Evolutionary conservation across 2,329 filamentous ascomycete genomes (phyloP).

Genomic region (Acephala macrosclerotiorum): DNA sequence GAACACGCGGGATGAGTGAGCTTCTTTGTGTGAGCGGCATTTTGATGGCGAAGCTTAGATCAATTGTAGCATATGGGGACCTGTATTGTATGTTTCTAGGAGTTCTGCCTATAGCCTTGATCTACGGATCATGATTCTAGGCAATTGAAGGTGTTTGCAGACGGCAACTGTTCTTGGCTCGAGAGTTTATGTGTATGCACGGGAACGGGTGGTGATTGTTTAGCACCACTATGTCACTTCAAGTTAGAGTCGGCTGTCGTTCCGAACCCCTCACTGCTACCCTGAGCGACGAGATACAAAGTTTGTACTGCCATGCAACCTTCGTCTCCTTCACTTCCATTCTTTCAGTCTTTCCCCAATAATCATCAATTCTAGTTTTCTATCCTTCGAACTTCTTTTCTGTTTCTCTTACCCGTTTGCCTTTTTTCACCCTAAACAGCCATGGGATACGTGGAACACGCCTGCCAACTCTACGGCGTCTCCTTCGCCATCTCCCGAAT

Average conservation of each 20-base stretch:
- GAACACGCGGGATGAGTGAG: conserved; percentile 74
- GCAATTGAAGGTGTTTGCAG: background rate
- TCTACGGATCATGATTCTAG: conserved; percentile 1
- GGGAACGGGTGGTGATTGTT: background rate
- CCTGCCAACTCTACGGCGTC: conserved; percentile 8
- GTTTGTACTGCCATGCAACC: too few relatives aligned
- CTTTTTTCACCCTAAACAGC: background rate
- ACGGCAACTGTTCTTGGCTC: background rate
- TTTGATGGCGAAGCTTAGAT: background rate
- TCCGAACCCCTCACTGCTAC: too few relatives aligned
- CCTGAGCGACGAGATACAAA: too few relatives aligned
- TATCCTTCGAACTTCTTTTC: too few relatives aligned
- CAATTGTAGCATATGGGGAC: conserved; percentile 8
- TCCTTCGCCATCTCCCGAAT: conserved; percentile 1
- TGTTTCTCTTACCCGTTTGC: background rate
- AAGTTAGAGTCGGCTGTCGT: too few relatives aligned
- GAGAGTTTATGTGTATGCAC: background rate
- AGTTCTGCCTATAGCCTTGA: background rate
- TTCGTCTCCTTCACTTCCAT: too few relatives aligned
- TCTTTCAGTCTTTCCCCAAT: too few relatives aligned
- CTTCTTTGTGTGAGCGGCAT: background rate
- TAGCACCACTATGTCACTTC: background rate
- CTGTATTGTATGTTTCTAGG: background rate
- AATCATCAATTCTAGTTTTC: too few relatives aligned
- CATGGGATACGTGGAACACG: background rate